A percentile compares a stretch with the other conserved stretches of the same genome.
Conservation (phyloP, 441 rosid species). For the Geranium incanum region DNA sequence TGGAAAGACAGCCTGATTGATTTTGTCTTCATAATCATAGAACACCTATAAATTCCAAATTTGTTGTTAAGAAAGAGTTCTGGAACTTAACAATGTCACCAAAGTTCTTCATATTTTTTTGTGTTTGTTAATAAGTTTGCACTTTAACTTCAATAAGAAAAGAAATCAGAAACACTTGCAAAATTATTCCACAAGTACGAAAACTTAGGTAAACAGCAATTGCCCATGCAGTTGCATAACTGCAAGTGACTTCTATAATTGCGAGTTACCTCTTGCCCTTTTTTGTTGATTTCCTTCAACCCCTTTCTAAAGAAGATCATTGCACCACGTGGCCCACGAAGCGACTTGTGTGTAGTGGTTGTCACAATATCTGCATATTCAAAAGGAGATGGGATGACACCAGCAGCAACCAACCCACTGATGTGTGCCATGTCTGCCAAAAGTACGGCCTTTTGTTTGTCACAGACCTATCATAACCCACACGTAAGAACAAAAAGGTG, state of each 20-base stretch:
- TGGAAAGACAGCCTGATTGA: conserved; percentile 94
- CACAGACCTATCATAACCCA: conserved; percentile 56
- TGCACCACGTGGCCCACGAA: conserved; percentile 98
- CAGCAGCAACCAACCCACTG: conserved; percentile 94
- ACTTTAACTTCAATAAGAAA: background rate
- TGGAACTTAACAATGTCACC: background rate
- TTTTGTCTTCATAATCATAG: conserved; percentile 86
- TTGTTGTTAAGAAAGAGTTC: background rate
- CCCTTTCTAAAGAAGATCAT: conserved; percentile 98
- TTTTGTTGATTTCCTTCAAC: conserved; percentile 72
- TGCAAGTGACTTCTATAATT: background rate
- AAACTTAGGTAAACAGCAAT: background rate
- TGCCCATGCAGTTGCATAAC: background rate
- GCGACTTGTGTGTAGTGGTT: conserved; percentile 94
- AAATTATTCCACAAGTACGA: background rate
- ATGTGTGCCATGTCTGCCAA: conserved; percentile 97
- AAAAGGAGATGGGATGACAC: conserved; percentile 93
- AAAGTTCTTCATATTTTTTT: background rate
- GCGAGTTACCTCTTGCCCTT: conserved; percentile 76
- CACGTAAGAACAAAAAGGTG: background rate
- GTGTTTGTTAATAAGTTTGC: background rate
- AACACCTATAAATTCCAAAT: conserved; percentile 40
- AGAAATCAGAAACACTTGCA: background rate
- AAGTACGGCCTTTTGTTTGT: conserved; percentile 82
- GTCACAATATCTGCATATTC: conserved; percentile 97